Percentiles rank a stretch among this genome's conserved stretches.
Conservation (phyloP, 2,329 filamentous ascomycete genomes). For the Aspergillus chevalieri region DNA sequence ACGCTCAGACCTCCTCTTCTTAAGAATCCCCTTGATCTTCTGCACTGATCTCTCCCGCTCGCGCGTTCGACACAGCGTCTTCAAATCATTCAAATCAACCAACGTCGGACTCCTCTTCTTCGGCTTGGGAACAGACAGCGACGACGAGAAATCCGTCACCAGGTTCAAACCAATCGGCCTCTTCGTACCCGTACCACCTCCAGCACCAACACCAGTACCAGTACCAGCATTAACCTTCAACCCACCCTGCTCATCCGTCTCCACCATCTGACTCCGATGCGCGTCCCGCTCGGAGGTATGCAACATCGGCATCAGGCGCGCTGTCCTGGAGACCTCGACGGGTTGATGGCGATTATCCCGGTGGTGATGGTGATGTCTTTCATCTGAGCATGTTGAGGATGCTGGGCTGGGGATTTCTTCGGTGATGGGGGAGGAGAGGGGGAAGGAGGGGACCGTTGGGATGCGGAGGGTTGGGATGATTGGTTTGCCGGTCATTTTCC, state of each 20-base stretch:
- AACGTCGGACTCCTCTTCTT: constrained; percentile 12
- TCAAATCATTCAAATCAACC: constrained; percentile 35
- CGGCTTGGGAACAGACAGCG: neutral
- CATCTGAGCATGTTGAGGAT: constrained; percentile 14
- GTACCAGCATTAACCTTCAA: neutral
- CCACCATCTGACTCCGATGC: neutral
- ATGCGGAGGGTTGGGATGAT: constrained; percentile 15
- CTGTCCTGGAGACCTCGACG: constrained; percentile 22
- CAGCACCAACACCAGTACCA: neutral
- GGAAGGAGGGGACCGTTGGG: constrained; percentile 31
- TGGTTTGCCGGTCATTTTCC: constrained; percentile 15
- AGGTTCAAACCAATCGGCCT: constrained; percentile 37
- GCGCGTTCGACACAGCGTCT: constrained; percentile 26
- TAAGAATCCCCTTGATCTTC: constrained; percentile 15
- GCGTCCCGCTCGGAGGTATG: constrained; percentile 1
- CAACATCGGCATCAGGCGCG: constrained; percentile 12
- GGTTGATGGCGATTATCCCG: constrained; percentile 17
- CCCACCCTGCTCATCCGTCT: neutral
- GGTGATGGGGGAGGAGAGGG: constrained; percentile 39
- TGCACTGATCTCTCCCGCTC: constrained; percentile 26
- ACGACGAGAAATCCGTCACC: constrained; percentile 36
- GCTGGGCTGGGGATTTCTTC: constrained; percentile 37
- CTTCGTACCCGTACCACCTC: constrained; percentile 1
- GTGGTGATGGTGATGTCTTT: neutral
- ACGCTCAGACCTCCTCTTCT: constrained; percentile 14